Evolutionary conservation across 140 eudicot species (phyloP).

Genomic region (Erigeron philadelphicus): DNA sequence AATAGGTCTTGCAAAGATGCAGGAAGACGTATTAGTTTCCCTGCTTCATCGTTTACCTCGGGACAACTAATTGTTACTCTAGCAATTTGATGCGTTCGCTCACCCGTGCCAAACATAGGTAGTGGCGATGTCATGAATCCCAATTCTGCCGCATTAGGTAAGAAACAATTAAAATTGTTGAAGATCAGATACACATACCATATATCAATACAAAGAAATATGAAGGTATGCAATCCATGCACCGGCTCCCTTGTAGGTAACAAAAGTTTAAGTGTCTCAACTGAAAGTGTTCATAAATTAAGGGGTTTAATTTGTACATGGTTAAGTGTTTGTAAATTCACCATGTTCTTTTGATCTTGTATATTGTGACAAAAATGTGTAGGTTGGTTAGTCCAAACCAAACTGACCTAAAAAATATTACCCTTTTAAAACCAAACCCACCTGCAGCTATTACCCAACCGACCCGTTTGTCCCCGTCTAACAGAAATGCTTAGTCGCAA

Average conservation of each 20-base stretch:
- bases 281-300: too few relatives aligned
- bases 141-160: slow-evolving; percentile 30
- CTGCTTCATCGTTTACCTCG: slow-evolving; percentile 35
- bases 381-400: not conserved
- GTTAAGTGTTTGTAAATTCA: too few relatives aligned
- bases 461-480: not conserved
- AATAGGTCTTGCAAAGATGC: slow-evolving; percentile 50
- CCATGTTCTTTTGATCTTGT: too few relatives aligned
- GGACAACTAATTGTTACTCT: slow-evolving; percentile 58
- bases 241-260: too few relatives aligned
- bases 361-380: not conserved
- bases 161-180: not conserved
- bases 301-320: too few relatives aligned
- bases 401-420: not conserved
- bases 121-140: slow-evolving; percentile 35
- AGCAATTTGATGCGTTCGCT: slow-evolving; percentile 25
- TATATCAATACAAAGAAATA: too few relatives aligned
- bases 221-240: too few relatives aligned
- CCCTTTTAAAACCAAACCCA: not conserved
- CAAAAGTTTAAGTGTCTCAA: too few relatives aligned
- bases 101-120: slow-evolving; percentile 9
- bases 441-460: not conserved
- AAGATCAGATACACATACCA: not conserved
- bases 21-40: slow-evolving; percentile 55
- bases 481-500: not conserved